A percentile compares a stretch with the other conserved stretches of the same genome.
These are phyloP conservation scores for Strobilomyces echinocephalus DNA, from an alignment of 768 basidiomycete genomes.

Conservation along the genomic window DNA sequence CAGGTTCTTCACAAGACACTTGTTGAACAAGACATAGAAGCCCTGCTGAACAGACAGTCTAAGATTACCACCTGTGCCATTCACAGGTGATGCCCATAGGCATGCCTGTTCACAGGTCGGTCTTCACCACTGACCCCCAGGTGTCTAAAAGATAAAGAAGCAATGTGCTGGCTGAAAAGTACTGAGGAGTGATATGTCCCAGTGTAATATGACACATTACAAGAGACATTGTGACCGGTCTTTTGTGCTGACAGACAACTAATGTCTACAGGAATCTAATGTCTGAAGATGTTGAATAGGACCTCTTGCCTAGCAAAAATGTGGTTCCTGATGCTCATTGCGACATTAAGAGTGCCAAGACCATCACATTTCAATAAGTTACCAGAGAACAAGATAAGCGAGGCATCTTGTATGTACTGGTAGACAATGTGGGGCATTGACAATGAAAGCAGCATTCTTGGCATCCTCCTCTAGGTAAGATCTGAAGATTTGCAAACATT, in stretches of 20 bases:
- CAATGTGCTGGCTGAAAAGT: constrained; percentile 28
- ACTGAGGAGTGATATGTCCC: constrained; percentile 13
- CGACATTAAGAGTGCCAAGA: constrained; percentile 23
- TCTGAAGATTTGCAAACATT: constrained; percentile 43
- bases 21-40: too few relatives aligned
- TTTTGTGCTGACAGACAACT: constrained; percentile 26
- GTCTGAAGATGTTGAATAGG: constrained; percentile 35
- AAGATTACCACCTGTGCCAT: too few relatives aligned
- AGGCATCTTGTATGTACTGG: constrained; percentile 32
- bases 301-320: constrained; percentile 25
- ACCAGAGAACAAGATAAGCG: constrained; percentile 26
- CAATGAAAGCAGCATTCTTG: constrained; percentile 36
- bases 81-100: too few relatives aligned
- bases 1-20: too few relatives aligned
- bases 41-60: too few relatives aligned
- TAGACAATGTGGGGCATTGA: constrained; percentile 39
- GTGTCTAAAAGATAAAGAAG: constrained; percentile 41
- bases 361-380: not conserved
- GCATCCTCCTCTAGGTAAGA: constrained; percentile 45
- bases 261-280: constrained; percentile 24
- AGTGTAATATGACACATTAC: constrained; percentile 28
- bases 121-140: constrained; percentile 15
- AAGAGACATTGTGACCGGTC: constrained; percentile 31
- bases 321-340: constrained; percentile 28
- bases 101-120: too few relatives aligned